phyloP scores from a whole-genome alignment of 495 filamentous ascomycete species.

The Daldinia loculata region DNA sequence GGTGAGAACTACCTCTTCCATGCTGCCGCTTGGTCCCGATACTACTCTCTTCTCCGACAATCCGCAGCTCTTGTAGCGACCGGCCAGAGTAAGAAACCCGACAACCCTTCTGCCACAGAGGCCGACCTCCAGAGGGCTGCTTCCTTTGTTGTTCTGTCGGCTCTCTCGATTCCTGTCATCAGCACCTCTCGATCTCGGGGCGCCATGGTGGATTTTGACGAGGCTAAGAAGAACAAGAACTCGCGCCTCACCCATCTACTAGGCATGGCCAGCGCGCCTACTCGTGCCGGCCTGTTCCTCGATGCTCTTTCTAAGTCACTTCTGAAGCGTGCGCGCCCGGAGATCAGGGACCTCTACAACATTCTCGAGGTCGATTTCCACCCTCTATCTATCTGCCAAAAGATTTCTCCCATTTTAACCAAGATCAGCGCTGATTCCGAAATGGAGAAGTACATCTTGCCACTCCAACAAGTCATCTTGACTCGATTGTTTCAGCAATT shows the following conservation, averaged over 20 bases:
- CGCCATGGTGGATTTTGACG: conserved; percentile 94
- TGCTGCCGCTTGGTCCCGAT: conserved; percentile 94
- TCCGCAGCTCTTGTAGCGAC: conserved; percentile 85
- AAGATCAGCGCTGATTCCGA: conserved; percentile 94
- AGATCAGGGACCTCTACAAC: conserved; percentile 96
- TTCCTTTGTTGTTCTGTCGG: conserved; percentile 95
- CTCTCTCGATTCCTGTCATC: conserved; percentile 96
- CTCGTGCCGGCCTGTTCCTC: conserved; percentile 89
- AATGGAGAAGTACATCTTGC: conserved; percentile 94
- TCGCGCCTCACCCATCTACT: conserved; percentile 93
- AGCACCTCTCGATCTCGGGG: conserved; percentile 96
- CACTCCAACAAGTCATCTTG: conserved; percentile 97
- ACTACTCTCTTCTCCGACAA: conserved; percentile 94
- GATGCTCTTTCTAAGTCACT: conserved; percentile 95
- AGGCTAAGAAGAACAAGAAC: conserved; percentile 98
- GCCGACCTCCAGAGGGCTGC: conserved; percentile 85
- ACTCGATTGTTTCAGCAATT: conserved; percentile 98
- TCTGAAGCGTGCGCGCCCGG: conserved; percentile 86
- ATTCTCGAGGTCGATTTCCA: conserved; percentile 99
- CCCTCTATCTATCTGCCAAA: conserved; percentile 97
- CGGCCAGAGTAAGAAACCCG: conserved; percentile 87
- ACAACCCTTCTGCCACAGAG: conserved; percentile 89
- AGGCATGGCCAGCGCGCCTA: conserved; percentile 88
- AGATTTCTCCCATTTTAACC: conserved; percentile 94
- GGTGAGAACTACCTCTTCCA: conserved; percentile 99